Evolutionary conservation across 305 asterid species (phyloP).

Genomic region (Solanum hybrid): DNA sequence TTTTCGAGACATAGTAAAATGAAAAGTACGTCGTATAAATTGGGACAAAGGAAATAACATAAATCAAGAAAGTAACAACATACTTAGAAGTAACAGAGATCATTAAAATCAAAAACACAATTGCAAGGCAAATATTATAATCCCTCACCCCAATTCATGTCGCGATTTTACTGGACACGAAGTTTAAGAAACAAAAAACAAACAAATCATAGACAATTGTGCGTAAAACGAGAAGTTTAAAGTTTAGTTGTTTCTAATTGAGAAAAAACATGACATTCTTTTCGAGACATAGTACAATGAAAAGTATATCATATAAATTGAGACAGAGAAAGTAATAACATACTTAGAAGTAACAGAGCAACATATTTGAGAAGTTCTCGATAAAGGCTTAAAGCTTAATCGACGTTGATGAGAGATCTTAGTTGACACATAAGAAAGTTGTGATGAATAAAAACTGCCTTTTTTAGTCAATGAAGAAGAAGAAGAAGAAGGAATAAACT

Average conservation of each 20-base stretch:
- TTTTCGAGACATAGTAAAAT: background rate
- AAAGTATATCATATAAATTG: background rate
- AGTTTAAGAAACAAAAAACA: background rate
- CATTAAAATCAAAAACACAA: background rate
- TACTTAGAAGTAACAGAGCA: slow-evolving; percentile 84
- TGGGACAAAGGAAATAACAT: accelerated
- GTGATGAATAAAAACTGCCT: slow-evolving; percentile 25
- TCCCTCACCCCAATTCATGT: background rate
- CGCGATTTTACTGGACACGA: background rate
- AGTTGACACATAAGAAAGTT: slow-evolving; percentile 37
- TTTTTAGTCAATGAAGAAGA: background rate
- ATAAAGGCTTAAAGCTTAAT: slow-evolving; percentile 21
- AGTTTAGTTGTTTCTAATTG: background rate
- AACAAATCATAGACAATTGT: background rate
- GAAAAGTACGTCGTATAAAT: background rate
- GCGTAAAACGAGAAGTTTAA: background rate
- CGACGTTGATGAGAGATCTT: slow-evolving; percentile 32
- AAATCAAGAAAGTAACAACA: background rate
- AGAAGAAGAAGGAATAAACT: slow-evolving; percentile 17
- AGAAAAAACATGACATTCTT: background rate
- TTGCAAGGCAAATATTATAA: background rate
- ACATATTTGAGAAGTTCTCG: slow-evolving; percentile 29
- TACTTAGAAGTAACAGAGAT: slow-evolving; percentile 67
- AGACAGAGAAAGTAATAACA: background rate
- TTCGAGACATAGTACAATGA: background rate